phyloP scores from a whole-genome alignment of 768 basidiomycete genomes.

The Podaxis pistillaris region DNA sequence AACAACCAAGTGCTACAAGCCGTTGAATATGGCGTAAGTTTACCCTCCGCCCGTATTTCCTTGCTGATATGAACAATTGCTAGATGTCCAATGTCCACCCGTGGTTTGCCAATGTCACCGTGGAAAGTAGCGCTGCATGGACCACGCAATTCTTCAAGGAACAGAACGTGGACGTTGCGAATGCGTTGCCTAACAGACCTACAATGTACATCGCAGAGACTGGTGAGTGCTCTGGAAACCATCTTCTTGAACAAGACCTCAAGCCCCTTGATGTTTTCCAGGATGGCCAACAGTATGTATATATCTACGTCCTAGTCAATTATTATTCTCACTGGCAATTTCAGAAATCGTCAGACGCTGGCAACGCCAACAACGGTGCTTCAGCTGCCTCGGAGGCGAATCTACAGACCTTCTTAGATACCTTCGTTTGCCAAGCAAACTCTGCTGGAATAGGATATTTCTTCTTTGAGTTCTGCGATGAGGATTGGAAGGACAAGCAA shows the following conservation, averaged over 20 bases:
- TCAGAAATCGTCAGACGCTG: slow-evolving; percentile 58
- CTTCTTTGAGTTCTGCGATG: slow-evolving; percentile 84
- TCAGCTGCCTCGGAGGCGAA: slow-evolving; percentile 59
- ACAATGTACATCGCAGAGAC: slow-evolving; percentile 94
- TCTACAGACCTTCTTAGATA: slow-evolving; percentile 81
- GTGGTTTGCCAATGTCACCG: slow-evolving; percentile 85
- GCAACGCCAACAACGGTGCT: slow-evolving; percentile 64
- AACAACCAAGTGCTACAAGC: slow-evolving; percentile 62
- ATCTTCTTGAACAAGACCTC: not conserved
- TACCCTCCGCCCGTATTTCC: not conserved
- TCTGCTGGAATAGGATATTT: slow-evolving; percentile 80
- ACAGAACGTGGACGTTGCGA: slow-evolving; percentile 59
- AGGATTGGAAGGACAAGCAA: slow-evolving; percentile 72
- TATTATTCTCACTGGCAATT: not conserved
- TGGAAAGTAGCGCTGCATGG: slow-evolving; percentile 74
- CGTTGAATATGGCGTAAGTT: slow-evolving; percentile 67
- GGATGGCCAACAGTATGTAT: slow-evolving; percentile 62
- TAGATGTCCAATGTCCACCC: slow-evolving; percentile 91
- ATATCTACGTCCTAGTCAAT: not conserved
- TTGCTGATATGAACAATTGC: not conserved
- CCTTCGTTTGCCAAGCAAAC: slow-evolving; percentile 87
- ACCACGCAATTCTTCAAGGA: slow-evolving; percentile 74
- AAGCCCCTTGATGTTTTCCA: slow-evolving; percentile 8
- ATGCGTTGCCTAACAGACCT: slow-evolving; percentile 64
- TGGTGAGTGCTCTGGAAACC: slow-evolving; percentile 37